Percentiles rank a stretch among this genome's conserved stretches.
Evolutionary conservation across 1,284 basidiomycete genomes (phyloP).

Genomic region (Sphagnurus paluster): DNA sequence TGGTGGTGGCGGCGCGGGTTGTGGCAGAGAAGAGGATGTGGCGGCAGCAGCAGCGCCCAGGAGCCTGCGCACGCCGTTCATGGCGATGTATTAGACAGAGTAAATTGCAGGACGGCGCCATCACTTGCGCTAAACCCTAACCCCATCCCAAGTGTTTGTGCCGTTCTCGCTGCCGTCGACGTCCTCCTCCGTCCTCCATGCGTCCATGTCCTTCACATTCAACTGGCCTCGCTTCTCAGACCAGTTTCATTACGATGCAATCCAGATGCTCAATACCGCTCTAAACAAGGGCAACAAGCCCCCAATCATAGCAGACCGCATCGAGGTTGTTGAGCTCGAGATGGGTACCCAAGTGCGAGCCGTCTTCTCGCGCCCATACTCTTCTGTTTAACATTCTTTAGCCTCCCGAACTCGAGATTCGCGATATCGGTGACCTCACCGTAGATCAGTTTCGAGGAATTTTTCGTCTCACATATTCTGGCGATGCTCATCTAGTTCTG

Average conservation of each 20-base stretch:
- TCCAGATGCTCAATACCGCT: slow-evolving; percentile 91
- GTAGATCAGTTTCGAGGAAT: slow-evolving; percentile 97
- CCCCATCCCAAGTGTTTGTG: slow-evolving; percentile 18
- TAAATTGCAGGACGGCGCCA: neutral
- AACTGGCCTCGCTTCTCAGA: slow-evolving; percentile 97
- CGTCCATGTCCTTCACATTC: slow-evolving; percentile 93
- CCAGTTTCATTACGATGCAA: slow-evolving; percentile 92
- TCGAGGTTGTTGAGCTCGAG: slow-evolving; percentile 95
- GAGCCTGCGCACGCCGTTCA: slow-evolving; percentile 75
- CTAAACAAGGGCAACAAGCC: slow-evolving; percentile 98
- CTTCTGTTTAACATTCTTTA: slow-evolving; percentile 31
- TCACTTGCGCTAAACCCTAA: slow-evolving; percentile 27
- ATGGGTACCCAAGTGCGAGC: slow-evolving; percentile 91
- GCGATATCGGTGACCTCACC: slow-evolving; percentile 97
- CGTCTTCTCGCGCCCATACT: neutral
- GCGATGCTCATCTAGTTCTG: slow-evolving; percentile 94
- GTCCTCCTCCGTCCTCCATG: slow-evolving; percentile 8
- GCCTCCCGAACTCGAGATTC: slow-evolving; percentile 97
- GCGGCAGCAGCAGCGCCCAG: slow-evolving; percentile 51
- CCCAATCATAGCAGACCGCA: slow-evolving; percentile 95
- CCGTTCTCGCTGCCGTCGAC: slow-evolving; percentile 3
- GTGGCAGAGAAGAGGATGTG: slow-evolving; percentile 35
- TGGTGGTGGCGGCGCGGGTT: slow-evolving; percentile 22
- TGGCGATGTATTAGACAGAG: slow-evolving; percentile 28
- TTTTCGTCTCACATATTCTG: slow-evolving; percentile 92